phyloP scores from a whole-genome alignment of 495 filamentous ascomycete genomes.

The Cercophora samala region DNA sequence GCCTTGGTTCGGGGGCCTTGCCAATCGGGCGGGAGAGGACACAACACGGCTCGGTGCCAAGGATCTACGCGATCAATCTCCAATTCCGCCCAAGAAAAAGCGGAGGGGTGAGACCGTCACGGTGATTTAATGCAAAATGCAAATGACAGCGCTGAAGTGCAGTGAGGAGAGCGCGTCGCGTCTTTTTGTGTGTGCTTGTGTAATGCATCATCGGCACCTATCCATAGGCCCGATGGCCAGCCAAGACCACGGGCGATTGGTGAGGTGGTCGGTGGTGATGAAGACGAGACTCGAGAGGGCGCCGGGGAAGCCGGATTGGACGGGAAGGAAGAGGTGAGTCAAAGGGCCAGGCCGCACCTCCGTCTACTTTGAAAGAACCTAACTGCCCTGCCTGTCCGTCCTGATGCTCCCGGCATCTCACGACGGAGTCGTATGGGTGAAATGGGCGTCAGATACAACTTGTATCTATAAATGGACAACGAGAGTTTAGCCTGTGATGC shows the following conservation, averaged over 20 bases:
- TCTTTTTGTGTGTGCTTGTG: background rate
- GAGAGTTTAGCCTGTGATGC: background rate
- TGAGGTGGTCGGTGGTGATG: background rate
- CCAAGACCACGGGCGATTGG: background rate
- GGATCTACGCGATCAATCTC: background rate
- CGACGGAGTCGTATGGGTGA: background rate
- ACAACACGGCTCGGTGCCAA: background rate
- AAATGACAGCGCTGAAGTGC: background rate
- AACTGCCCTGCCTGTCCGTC: too few relatives aligned
- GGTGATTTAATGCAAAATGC: background rate
- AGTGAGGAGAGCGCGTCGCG: background rate
- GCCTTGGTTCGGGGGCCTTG: background rate
- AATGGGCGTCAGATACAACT: background rate
- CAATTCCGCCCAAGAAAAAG: background rate
- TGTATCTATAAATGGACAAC: background rate
- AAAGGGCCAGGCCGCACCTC: background rate
- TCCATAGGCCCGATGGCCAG: background rate
- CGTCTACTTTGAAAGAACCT: background rate
- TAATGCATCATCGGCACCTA: background rate
- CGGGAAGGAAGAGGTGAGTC: background rate
- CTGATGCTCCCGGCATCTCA: too few relatives aligned
- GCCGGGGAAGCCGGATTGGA: constrained; percentile 5
- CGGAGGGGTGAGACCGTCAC: background rate
- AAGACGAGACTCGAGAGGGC: background rate
- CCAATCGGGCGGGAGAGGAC: background rate